Evolutionary conservation across 2,329 filamentous ascomycete species (phyloP), one percentile per base, ranked within the genome.

Genomic region (Stemphylium beticola): DNA sequence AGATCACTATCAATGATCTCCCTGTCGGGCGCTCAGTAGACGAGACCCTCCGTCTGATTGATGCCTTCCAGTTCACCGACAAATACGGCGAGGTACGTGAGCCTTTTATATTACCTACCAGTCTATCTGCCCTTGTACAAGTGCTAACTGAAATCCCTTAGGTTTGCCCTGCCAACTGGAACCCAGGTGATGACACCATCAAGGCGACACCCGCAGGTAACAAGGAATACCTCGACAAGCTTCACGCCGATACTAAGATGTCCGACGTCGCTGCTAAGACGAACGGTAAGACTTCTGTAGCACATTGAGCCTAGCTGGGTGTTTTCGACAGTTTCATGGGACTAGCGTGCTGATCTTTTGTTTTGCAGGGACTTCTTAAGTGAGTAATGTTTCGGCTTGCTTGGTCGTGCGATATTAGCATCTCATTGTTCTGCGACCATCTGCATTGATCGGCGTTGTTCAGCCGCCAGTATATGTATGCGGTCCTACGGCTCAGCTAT

Each of bases 1-100:
- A 78, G 79, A 85, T 87, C 72, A 87, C 85, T 58, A 78, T 87
- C 77, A 87, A 87, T 75, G 85, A 88, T 66, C 79, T 87, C 29
- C 83, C 85, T 57, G 85, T 88, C 60, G 85, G 86, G 56, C 84
- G 86, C 62, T 81, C 83, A 62, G 86, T 88, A 49, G 83, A 87
- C 69, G 86, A 88, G 77, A 83, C 84, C 2, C 79, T 87, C 64
- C 84, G 86, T 34, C 72, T 83, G 31, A 74, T 83, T 49, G 81
- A 83, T 56, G 81, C 81, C 22, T 79, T 83, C 65, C 76, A 80
- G 58, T 76, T 76, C 66, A 75, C 73, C 34, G 75, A 76, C 63
- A 76, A 77, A 59, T 76, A 77, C 60, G 75, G 75, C 65, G 75
- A 76, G 65, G 67, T 70, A 56, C 29, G 61, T 55, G 17, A 4